phyloP scores from a whole-genome alignment of 2,329 filamentous ascomycete species.

The Intubia oerlemansii region DNA sequence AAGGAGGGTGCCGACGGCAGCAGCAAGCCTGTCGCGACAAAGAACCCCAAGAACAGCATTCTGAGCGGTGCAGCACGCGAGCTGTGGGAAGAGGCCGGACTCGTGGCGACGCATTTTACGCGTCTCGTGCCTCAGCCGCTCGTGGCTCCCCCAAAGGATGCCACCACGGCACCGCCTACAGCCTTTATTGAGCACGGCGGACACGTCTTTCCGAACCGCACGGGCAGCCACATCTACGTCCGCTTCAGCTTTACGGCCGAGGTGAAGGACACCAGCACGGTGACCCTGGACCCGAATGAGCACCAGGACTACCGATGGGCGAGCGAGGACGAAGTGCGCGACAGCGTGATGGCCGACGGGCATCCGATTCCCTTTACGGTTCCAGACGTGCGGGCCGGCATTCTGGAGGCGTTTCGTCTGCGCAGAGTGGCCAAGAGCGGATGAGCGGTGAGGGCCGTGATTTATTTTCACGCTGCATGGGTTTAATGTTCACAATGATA shows the following conservation, averaged over 20 bases:
- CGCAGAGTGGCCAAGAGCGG: too few relatives aligned
- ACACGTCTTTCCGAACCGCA: slow-evolving; percentile 10
- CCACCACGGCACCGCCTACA: background rate
- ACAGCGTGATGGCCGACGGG: slow-evolving; percentile 1
- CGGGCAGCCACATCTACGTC: slow-evolving; percentile 6
- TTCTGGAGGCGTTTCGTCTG: slow-evolving; percentile 7
- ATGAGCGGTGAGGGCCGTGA: too few relatives aligned
- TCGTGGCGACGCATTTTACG: slow-evolving; percentile 12
- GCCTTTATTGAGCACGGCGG: slow-evolving; percentile 3
- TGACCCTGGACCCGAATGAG: slow-evolving; percentile 13
- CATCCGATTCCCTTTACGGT: slow-evolving; percentile 3
- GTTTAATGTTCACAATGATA: too few relatives aligned
- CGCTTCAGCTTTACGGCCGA: slow-evolving; percentile 12
- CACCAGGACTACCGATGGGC: slow-evolving; percentile 15
- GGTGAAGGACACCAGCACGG: slow-evolving; percentile 5
- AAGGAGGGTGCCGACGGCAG: background rate
- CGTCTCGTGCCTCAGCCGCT: slow-evolving; percentile 6
- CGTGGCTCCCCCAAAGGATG: background rate
- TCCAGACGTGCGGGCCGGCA: background rate
- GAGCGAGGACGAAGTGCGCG: slow-evolving; percentile 13
- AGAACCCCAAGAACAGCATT: slow-evolving; percentile 12
- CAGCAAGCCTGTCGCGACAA: background rate
- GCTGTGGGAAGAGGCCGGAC: slow-evolving; percentile 20
- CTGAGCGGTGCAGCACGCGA: slow-evolving; percentile 18
- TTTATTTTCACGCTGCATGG: too few relatives aligned